Base-by-base conservation (phyloP, 768 basidiomycete genomes). In the Lactifluus echinatus region DNA sequence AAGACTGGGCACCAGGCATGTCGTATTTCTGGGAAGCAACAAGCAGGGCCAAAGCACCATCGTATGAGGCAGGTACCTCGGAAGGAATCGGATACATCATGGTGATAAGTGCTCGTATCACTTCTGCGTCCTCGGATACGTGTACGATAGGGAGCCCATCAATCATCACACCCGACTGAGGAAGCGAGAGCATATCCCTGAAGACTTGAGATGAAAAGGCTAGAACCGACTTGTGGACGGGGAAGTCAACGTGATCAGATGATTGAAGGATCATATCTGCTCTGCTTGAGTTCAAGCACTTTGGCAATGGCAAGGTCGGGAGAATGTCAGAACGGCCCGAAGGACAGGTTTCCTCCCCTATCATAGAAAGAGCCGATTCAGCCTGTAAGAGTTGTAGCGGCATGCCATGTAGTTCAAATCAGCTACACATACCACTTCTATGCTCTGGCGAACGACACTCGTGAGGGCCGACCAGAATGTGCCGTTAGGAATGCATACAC, bases 171-270 rank as follows among this genome's bases (percentile, higher is more conserved):
- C 34, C n/a, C 6, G 45, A n/a, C 24, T 54, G 56, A 15, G 67
- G 67, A 11, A 65, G 42, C 1, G 64, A 49, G 57, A 72, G 59
- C 67, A 73, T 68, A 49, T 66, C 64, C n/a, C 46, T 55, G 50
- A 72, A 71, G 28, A 72, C 45, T 4, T 64, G 62, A 2, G 71
- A 71, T 0, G 69, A 67, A 12, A 63, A 60, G 26, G 63, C 42
- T 14, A 74, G 68, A 21, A 70, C 69, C 12, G 48, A 46, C 17
- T 63, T 71, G 61, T 72, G 70, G 12, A 70, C 50, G 10, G 61
- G 65, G 46, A 73, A 63, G 17, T 6, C 34, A 19, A 14, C 29
- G 15, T 23, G 17, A 40, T 63, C 46, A 14, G 58, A 56, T 23
- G 58, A 45, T 6, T 34, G 59, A 11, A 60, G 1, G 10, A 57